Evolutionary conservation across 1,284 basidiomycete species (phyloP), one percentile per base, ranked within the genome.

Genomic region (Melampsora occidentalis): DNA sequence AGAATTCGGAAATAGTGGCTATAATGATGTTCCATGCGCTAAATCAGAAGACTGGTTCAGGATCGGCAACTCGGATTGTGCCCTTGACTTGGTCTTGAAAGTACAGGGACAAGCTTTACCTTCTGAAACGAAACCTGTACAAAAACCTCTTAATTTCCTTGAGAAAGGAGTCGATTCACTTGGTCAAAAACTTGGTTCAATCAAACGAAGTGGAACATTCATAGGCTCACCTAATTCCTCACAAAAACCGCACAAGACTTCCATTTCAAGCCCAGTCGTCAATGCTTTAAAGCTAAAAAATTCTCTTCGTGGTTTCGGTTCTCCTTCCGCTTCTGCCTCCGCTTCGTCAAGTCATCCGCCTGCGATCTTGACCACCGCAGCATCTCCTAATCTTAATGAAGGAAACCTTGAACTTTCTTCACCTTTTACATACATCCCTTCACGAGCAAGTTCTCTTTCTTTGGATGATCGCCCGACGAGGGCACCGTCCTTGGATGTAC

Each of bases 41-140:
- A 57, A 57, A 57, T 57, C 53, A 20, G 53, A 57, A 22, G 53
- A 57, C 53, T 57, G 53, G 53, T 57, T 57, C 53, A 57, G 25
- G 20, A 57, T 28, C 16, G 53, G 53, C n/a, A 28, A 28, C 25
- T 5, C 5, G 5, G 53, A 28, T 57, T 57, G n/a, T 9, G 53
- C 53, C 7, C 53, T 57, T 20, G 53, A 57, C 53, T 57, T 57
- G 25, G 53, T 57, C 16, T 57, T 57, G 53, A 57, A 57, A 57
- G 53, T 57, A 57, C 53, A 57, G 53, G 53, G 53, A 57, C 53
- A 28, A 7, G 22, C 20, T 5, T 28, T 57, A 16, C 53, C 53
- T 22, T 57, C 53, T 2, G 53, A 57, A 22, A 28, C 53, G 16
- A 57, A 57, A 57, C 53, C 14, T 57, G 25, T 22, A 1, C 53